Base-by-base conservation (phyloP, 1,284 basidiomycete species). In the Tremellales sp. region DNA sequence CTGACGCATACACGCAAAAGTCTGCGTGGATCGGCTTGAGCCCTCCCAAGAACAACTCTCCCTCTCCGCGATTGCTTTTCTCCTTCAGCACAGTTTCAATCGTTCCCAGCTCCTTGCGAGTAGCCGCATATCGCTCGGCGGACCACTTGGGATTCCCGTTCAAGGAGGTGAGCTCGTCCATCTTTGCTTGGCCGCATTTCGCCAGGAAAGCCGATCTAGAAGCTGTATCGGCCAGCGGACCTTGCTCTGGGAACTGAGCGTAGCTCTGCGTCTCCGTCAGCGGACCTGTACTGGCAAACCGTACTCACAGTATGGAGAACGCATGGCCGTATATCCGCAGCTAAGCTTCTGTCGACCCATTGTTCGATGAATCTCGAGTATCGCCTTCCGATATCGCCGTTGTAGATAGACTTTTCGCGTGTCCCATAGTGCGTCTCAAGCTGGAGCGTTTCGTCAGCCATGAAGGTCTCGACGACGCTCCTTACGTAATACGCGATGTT, bases 321-420 rank as follows among this genome's bases (percentile, higher is more conserved):
- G 28, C 51, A 53, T 9, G 52, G 49, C n/a, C 52, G 25, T 5
- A 56, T 44, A 14, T 31, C 52, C 21, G 41, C 41, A 2, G 52
- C 54, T 16, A 56, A 38, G 34, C 48, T 40, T 26, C 38, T 40
- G 24, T 56, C 47, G n/a, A 56, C 52, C 52, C 51, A 56, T 3
- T 54, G 43, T 37, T 56, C 54, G 14, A 56, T 40, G 38, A 56
- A 56, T 16, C 52, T 37, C 6, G 54, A 44, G 35, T 31, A 48
- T 18, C 42, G 37, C 37, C 47, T 33, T 27, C 54, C 54, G 9
- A 44, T 35, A 6, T 44, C 33, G 5, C 40, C 49, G 22, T 28
- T 18, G 48, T 47, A 56, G n/a, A 56, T n/a, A 4, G 54, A 54
- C 10, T 16, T 41, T 6, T 32, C n/a, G 2, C 36, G 25, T 6